Evolutionary conservation across 768 basidiomycete genomes (phyloP).

Genomic region (Boletus coccyginus): DNA sequence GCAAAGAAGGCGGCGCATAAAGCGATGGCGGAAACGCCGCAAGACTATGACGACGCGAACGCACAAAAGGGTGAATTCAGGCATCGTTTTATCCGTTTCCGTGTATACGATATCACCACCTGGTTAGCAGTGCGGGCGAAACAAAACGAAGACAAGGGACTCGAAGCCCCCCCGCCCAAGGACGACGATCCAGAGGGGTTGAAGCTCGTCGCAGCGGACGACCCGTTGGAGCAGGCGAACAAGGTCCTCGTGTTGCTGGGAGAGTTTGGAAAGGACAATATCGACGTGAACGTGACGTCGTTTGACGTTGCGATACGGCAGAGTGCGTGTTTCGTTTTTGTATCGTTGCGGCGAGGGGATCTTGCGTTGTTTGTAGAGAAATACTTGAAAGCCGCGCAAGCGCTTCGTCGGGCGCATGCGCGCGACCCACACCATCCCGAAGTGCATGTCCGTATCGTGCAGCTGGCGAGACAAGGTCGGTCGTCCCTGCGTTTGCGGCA

Average conservation of each 20-base stretch:
- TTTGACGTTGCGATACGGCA: slow-evolving; percentile 84
- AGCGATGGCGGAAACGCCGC: slow-evolving; percentile 46
- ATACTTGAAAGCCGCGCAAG: slow-evolving; percentile 72
- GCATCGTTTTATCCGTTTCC: slow-evolving; percentile 11
- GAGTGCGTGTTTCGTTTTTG: slow-evolving; percentile 46
- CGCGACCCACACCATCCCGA: slow-evolving; percentile 59
- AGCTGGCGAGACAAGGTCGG: slow-evolving; percentile 58
- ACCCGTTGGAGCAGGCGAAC: slow-evolving; percentile 72
- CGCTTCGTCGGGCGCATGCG: slow-evolving; percentile 54
- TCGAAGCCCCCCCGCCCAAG: slow-evolving; percentile 51
- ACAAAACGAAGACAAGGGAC: slow-evolving; percentile 64
- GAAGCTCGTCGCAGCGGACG: slow-evolving; percentile 58
- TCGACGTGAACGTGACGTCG: slow-evolving; percentile 69
- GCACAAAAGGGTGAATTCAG: slow-evolving; percentile 59
- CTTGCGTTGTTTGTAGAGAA: slow-evolving; percentile 52
- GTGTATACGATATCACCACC: slow-evolving; percentile 10
- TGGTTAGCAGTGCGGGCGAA: slow-evolving; percentile 29
- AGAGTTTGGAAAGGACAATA: slow-evolving; percentile 45
- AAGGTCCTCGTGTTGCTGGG: slow-evolving; percentile 67
- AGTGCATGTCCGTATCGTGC: slow-evolving; percentile 67
- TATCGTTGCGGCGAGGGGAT: not conserved
- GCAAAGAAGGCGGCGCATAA: slow-evolving; percentile 76
- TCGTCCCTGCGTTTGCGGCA: not conserved
- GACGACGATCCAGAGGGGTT: slow-evolving; percentile 86
- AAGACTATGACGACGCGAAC: slow-evolving; percentile 36